Base-by-base conservation (phyloP, 352 stramenopile genomes). In the Phytophthora ramorum region DNA sequence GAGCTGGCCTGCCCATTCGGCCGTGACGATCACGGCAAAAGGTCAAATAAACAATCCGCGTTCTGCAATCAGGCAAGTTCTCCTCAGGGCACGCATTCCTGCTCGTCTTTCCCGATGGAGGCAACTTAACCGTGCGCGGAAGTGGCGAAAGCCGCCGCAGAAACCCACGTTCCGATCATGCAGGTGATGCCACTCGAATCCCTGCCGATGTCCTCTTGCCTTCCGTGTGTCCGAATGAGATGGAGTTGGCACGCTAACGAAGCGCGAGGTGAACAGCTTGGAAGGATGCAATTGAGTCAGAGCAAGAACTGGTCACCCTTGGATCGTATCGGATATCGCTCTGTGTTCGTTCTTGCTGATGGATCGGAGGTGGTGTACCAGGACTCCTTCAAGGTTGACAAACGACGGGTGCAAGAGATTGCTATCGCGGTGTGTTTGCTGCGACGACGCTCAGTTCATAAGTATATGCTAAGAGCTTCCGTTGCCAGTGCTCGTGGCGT, bases 61-160 rank as follows among this genome's bases (percentile, higher is more conserved):
- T 63, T 83, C n/a, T 77, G 66, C 9, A 75, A 66, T 8, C 58
- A 75, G 38, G 79, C 73, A 54, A 46, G 35, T 83, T 66, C 9
- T 72, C 78, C 0, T 92, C 81, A 4, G 85, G 83, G 20, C 85
- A 91, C 52, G 83, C 81, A 14, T 86, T 89, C 48, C 81, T 93
- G 41, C 90, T 93, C 7, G 69, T 91, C 12, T 86, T 85, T 32
- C 81, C 83, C 17, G 75, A 89, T 46, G 85, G 85, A 41, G 79
- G 91, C 51, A 93, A 93, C 61, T 90, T 81, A 19, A 93, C 92
- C 57, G 76, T 93, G 19, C 86, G 92, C 45, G 81, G 91, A 4
- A 79, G 82, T 38, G 85, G 85, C 64, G 3, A 71, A 80, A 57
- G 14, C 63, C 1, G 84, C 82, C 4, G 66, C 76, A 2, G 47